Conservation (phyloP, 2,329 filamentous ascomycete species). For the Dichotomopilus funicola region DNA sequence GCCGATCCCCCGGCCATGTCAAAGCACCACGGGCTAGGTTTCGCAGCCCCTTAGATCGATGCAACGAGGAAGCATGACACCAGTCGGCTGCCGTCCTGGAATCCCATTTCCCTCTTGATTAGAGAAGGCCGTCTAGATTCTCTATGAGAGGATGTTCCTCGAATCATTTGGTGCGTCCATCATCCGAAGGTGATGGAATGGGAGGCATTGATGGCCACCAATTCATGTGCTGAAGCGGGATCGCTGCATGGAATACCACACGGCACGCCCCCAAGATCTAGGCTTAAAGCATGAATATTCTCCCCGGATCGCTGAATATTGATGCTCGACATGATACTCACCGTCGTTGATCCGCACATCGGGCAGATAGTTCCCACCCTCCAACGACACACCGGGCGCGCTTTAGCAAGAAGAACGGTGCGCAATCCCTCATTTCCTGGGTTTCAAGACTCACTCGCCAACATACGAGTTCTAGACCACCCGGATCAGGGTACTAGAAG, state of each 20-base stretch:
- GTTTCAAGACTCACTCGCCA: too few relatives aligned
- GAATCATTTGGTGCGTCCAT: not conserved
- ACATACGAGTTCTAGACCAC: too few relatives aligned
- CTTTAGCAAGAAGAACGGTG: too few relatives aligned
- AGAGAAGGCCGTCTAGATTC: slow-evolving; percentile 11
- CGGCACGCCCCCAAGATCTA: not conserved
- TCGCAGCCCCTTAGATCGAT: too few relatives aligned
- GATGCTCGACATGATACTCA: slow-evolving; percentile 21
- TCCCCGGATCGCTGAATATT: slow-evolving; percentile 15
- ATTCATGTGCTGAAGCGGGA: not conserved
- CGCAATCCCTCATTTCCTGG: too few relatives aligned
- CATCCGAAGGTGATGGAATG: slow-evolving; percentile 5
- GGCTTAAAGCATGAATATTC: slow-evolving; percentile 14
- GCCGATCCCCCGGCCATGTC: too few relatives aligned
- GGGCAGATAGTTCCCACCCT: too few relatives aligned
- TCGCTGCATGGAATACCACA: slow-evolving; percentile 1
- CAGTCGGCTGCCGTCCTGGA: not conserved
- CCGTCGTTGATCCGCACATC: slow-evolving; percentile 8
- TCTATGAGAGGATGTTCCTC: slow-evolving; percentile 5
- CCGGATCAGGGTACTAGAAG: too few relatives aligned
- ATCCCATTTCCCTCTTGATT: not conserved
- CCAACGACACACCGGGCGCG: too few relatives aligned
- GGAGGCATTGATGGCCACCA: not conserved
- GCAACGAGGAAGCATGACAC: too few relatives aligned
- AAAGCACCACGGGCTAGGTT: too few relatives aligned